These are phyloP conservation scores for Venturia carpophila DNA, from an alignment of 2,329 filamentous ascomycete genomes.

Conservation along the genomic window DNA sequence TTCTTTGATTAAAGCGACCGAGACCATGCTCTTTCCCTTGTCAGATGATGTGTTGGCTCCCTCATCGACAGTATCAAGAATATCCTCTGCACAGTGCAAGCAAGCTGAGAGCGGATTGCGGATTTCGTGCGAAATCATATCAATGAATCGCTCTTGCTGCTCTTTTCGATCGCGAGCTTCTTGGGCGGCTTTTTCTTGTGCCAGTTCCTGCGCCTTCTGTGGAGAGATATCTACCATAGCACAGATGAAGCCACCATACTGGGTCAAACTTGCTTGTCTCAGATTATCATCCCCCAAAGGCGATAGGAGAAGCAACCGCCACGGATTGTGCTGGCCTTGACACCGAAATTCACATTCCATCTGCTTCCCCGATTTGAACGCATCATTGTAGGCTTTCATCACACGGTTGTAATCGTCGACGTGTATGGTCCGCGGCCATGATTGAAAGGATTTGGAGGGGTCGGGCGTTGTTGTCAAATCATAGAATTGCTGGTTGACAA, in stretches of 20 bases:
- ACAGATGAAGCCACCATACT: slow-evolving; percentile 39
- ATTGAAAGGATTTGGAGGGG: slow-evolving; percentile 34
- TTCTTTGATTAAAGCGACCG: slow-evolving; percentile 26
- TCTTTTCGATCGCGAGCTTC: slow-evolving; percentile 34
- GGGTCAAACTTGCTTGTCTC: slow-evolving; percentile 25
- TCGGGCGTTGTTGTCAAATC: slow-evolving; percentile 37
- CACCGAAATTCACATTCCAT: slow-evolving; percentile 39
- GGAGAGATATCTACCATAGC: slow-evolving; percentile 40
- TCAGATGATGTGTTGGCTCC: slow-evolving; percentile 7
- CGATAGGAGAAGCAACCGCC: slow-evolving; percentile 37
- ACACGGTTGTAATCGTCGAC: slow-evolving; percentile 38
- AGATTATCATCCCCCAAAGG: slow-evolving; percentile 35
- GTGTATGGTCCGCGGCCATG: slow-evolving; percentile 41
- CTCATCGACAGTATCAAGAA: slow-evolving; percentile 31
- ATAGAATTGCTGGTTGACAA: slow-evolving; percentile 41
- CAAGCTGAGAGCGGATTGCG: slow-evolving; percentile 39
- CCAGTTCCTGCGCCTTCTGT: slow-evolving; percentile 29
- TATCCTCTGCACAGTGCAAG: slow-evolving; percentile 38
- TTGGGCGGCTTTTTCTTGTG: slow-evolving; percentile 30
- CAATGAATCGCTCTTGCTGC: slow-evolving; percentile 35
- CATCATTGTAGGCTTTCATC: slow-evolving; percentile 37
- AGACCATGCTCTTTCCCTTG: slow-evolving; percentile 7
- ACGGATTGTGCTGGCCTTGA: slow-evolving; percentile 28
- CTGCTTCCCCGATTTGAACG: slow-evolving; percentile 33
- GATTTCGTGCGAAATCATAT: slow-evolving; percentile 34